These are phyloP conservation scores for Scheffersomyces lignicola DNA, from an alignment of 1,139 yeast genomes.

Conservation along the genomic window DNA sequence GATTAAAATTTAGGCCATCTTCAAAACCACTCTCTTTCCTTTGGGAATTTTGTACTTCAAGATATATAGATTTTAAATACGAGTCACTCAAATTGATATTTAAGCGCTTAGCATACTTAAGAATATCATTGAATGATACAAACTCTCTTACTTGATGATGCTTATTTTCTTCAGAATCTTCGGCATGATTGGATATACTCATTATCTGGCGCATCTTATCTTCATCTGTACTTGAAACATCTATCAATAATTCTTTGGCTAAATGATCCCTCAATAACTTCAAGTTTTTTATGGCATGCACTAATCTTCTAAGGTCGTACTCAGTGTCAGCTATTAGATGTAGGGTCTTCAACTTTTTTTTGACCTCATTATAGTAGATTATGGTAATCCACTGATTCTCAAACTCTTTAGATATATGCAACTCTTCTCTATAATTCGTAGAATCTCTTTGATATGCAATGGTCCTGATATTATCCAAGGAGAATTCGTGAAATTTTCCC, in stretches of 20 bases:
- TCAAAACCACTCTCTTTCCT: conserved; percentile 12
- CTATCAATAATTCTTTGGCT: conserved; percentile 33
- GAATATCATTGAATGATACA: conserved; percentile 67
- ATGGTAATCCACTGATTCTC: conserved; percentile 78
- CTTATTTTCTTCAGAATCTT: conserved; percentile 15
- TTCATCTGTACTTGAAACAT: conserved; percentile 27
- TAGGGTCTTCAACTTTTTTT: conserved; percentile 55
- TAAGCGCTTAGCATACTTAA: conserved; percentile 61
- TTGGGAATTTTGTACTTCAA: conserved; percentile 40
- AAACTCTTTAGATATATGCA: conserved; percentile 66
- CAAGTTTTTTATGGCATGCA: conserved; percentile 56
- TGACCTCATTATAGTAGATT: conserved; percentile 61
- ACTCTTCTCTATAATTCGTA: conserved; percentile 78
- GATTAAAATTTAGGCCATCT: conserved; percentile 54
- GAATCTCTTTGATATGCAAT: conserved; percentile 72
- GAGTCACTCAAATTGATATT: conserved; percentile 57
- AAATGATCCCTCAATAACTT: conserved; percentile 37
- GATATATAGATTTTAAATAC: conserved; percentile 39
- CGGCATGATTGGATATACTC: conserved; percentile 15
- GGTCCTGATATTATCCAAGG: conserved; percentile 72
- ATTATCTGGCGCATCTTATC: conserved; percentile 24
- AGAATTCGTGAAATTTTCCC: conserved; percentile 40
- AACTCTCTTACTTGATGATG: conserved; percentile 24
- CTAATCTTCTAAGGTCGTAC: conserved; percentile 58
- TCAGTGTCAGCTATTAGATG: conserved; percentile 74